Base-by-base conservation (phyloP, 306 rosid species). In the Lathyrus aphaca region DNA sequence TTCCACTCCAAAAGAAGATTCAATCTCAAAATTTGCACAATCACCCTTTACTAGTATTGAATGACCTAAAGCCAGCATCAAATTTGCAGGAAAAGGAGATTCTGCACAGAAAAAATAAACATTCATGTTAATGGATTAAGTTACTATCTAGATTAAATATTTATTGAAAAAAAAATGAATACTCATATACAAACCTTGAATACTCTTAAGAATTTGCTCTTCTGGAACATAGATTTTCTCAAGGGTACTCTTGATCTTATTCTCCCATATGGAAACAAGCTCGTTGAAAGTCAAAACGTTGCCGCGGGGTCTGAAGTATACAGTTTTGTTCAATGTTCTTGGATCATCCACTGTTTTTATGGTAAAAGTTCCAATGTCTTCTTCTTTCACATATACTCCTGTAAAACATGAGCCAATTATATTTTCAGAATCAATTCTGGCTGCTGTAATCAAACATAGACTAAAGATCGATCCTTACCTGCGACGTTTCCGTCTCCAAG, bases 281-380 rank as follows among this genome's bases (percentile, higher is more conserved):
- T 84, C 85, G 0, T 84, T 67, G 77, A 80, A 77, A 27, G 77
- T 16, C 72, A 84, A 32, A 63, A 23, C 5, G 68, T 84, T 84
- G 1, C 50, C 69, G 2, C 79, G 78, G 16, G 74, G 88, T 49
- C 62, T 71, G 0, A 80, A 0, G 42, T 71, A 45, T 5, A 84
- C 44, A 10, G 0, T n/a, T 69, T 84, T 80, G 79, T 81, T 84
- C 77, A 84, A 77, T 19, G 85, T 84, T 81, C 85, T 80, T 27
- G 76, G 83, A 12, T 82, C 86, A 0, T 74, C 78, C 60, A 66
- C 86, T 37, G 86, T 68, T 78, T 80, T 80, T 5, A 77, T 77
- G 42, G 82, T 78, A 13, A 71, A 84, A 62, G 72, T 29, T 1
- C 13, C 88, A 2, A 84, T 2, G 4, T 84, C 81, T 27, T 77